These are phyloP conservation scores for Helicostylum pulchrum DNA, from an alignment of 192 early-diverging fungal species.

Conservation along the genomic window DNA sequence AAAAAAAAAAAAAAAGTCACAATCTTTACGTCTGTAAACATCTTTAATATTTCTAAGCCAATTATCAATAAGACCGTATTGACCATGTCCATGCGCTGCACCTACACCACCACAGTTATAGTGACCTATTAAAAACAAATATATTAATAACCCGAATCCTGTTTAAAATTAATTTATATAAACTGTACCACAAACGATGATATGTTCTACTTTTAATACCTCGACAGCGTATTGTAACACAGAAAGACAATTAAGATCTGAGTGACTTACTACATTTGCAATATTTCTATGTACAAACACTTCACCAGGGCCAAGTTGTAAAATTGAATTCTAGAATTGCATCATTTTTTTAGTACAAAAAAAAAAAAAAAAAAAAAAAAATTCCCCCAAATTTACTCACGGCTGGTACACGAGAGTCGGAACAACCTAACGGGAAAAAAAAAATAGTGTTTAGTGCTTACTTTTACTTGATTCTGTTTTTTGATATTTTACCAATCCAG, in stretches of 20 bases:
- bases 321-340: slow-evolving; percentile 53
- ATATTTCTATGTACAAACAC: slow-evolving; percentile 98
- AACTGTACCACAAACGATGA: slow-evolving; percentile 80
- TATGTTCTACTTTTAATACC: slow-evolving; percentile 86
- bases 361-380: no score
- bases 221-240: slow-evolving; percentile 95
- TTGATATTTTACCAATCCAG: slow-evolving; percentile 76
- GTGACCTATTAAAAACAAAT: slow-evolving; percentile 41
- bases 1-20: background rate
- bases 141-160: background rate
- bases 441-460: background rate
- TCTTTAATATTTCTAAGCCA: slow-evolving; percentile 90
- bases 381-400: no score
- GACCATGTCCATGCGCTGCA: slow-evolving; percentile 55
- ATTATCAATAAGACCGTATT: slow-evolving; percentile 81
- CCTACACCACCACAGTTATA: slow-evolving; percentile 71
- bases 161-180: background rate
- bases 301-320: slow-evolving; percentile 71
- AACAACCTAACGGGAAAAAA: slow-evolving; percentile 60
- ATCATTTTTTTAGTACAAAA: no score
- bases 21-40: slow-evolving; percentile 62
- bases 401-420: slow-evolving; percentile 90
- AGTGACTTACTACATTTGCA: slow-evolving; percentile 82
- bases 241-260: slow-evolving; percentile 77
- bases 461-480: background rate